Evolutionary conservation across 2,329 filamentous ascomycete species (phyloP).

Genomic region (Clonostachys solani): DNA sequence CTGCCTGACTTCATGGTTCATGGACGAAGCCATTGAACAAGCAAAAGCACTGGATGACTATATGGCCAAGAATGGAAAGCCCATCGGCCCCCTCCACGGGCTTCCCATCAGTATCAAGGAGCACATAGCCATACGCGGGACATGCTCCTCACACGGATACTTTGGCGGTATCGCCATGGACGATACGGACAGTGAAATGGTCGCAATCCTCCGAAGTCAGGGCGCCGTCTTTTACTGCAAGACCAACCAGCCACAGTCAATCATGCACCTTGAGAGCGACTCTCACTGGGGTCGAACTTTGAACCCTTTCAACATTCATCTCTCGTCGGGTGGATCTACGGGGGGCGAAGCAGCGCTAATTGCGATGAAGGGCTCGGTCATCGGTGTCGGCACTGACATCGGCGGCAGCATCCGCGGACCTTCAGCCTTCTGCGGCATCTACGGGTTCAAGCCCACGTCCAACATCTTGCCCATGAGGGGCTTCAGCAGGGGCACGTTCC

Average conservation of each 20-base stretch:
- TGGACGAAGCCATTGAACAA: slow-evolving; percentile 36
- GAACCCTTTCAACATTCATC: slow-evolving; percentile 57
- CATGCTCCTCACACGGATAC: not conserved
- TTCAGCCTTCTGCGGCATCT: slow-evolving; percentile 36
- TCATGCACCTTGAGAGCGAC: slow-evolving; percentile 43
- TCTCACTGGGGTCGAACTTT: slow-evolving; percentile 70
- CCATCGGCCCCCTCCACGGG: slow-evolving; percentile 58
- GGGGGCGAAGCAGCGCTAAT: slow-evolving; percentile 48
- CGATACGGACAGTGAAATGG: slow-evolving; percentile 1
- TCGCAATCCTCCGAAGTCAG: slow-evolving; percentile 34
- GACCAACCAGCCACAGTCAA: slow-evolving; percentile 61
- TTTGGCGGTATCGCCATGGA: not conserved
- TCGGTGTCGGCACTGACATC: slow-evolving; percentile 38
- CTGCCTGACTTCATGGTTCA: slow-evolving; percentile 43
- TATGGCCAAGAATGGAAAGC: slow-evolving; percentile 26
- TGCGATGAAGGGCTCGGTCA: slow-evolving; percentile 30
- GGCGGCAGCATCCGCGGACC: slow-evolving; percentile 39
- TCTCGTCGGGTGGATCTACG: slow-evolving; percentile 60
- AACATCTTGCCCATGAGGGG: slow-evolving; percentile 15
- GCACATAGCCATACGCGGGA: slow-evolving; percentile 27
- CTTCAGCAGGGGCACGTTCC: slow-evolving; percentile 12
- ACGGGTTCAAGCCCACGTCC: slow-evolving; percentile 33
- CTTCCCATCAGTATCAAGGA: slow-evolving; percentile 40
- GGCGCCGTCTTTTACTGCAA: slow-evolving; percentile 66
- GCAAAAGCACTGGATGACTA: slow-evolving; percentile 41